Conservation (phyloP, 2,329 filamentous ascomycete genomes). For the Calonectria hongkongensis region DNA sequence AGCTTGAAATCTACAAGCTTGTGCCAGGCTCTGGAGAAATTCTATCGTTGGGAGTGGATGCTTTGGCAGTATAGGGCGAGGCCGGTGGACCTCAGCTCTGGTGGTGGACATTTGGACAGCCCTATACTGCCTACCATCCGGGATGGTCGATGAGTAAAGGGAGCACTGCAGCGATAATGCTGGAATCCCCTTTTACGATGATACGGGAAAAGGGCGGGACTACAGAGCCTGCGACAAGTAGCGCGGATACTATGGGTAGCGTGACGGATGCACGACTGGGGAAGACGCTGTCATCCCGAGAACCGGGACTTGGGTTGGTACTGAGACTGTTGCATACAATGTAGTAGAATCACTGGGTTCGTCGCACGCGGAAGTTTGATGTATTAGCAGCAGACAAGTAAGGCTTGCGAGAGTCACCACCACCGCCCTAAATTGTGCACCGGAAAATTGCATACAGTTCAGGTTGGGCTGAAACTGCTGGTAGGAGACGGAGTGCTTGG, state of each 20-base stretch:
- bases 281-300: not conserved
- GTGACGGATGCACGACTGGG: constrained; percentile 22
- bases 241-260: constrained; percentile 56
- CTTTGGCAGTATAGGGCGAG: constrained; percentile 46
- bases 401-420: constrained; percentile 1
- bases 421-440: not conserved
- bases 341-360: not conserved
- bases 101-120: constrained; percentile 24
- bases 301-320: not conserved
- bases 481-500: constrained; percentile 1
- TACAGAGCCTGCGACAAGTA: constrained; percentile 54
- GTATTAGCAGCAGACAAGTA: not conserved
- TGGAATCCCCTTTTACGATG: constrained; percentile 17
- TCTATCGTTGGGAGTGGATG: constrained; percentile 53
- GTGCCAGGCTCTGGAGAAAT: constrained; percentile 47
- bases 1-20: constrained; percentile 54
- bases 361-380: not conserved
- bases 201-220: constrained; percentile 42
- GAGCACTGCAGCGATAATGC: not conserved
- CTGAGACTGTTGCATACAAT: not conserved
- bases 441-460: constrained; percentile 15
- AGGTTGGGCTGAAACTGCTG: constrained; percentile 25
- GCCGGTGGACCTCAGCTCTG: not conserved
- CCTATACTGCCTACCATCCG: not conserved
- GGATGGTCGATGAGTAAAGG: not conserved